Base-by-base conservation (phyloP, 1,139 yeast species). In the Sugiyamaella sp. region DNA sequence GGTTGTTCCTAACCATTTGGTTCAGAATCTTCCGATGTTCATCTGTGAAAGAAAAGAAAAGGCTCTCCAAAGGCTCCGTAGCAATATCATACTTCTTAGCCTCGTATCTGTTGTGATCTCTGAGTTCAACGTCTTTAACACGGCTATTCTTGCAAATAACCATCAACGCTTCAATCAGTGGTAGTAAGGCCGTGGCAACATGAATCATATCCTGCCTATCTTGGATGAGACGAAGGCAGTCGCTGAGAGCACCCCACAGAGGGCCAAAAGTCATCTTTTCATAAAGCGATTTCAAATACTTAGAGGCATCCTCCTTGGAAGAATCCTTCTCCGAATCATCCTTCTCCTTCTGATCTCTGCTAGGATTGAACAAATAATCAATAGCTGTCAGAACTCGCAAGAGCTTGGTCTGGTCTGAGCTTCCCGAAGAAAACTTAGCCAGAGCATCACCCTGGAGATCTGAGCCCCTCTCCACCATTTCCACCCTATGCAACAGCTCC, bases 141-240 rank as follows among this genome's bases (percentile, higher is more conserved):
- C 85, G 83, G 62, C 91, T 84, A 66, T 89, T 95, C 66, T 90
- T 91, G 72, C 97, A 90, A 38, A 93, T 95, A 53, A 91, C 97
- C 97, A 93, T 89, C 58, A 93, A 74, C 0, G 97, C 85, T 68
- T 93, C 99, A 61, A 93, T 90, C 57, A 89, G 71, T 0, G 98
- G 98, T 27, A 93, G 74, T 38, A 91, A 72, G 0, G 90, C 86
- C 1, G 96, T 87, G 1, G 96, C 93, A 47, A 89, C 81, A 57
- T 85, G 85, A 10, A 81, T 74, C 63, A 89, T 74, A 25, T 72
- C 73, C 16, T 69, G 62, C 8, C 71, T 63, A 47, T 71, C 73
- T 44, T 69, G 74, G 35, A 71, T 63, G 5, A 80, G 75, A 44
- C 84, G 72, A 60, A 93, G 74, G 60, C 95, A 84, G 43, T 83